Base-by-base conservation (phyloP, 495 filamentous ascomycete species). In the Xylaria bambusicola region DNA sequence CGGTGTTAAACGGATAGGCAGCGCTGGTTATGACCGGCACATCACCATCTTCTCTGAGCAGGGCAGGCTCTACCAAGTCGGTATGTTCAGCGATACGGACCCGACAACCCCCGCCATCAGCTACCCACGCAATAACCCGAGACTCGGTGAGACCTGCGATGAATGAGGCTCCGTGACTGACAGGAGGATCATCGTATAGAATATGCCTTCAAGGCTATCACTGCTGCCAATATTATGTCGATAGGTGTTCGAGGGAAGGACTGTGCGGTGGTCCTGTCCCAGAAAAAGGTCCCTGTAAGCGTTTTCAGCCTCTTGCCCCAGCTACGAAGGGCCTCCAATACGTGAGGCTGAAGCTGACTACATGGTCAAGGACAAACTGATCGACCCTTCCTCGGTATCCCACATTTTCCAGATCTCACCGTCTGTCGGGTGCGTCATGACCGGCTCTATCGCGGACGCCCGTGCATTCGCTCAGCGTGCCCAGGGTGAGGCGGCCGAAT, bases 121-220 rank as follows among this genome's bases (percentile, higher is more conserved):
- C 29, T 29, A 36, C 23, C 38, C 15, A 40, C 47, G 24, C 54
- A 20, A 35, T 35, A 38, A 29, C 24, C 7, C 58, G 24, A 46
- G 45, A 47, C 26, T 38, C 4, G 57, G 21, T n/a, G 40, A 47
- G 56, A 47, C 17, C 48, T 45, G 40, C 49, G 57, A 49, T 47
- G 35, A 52, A 46, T 41, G 60, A 31, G 13, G 21, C 12, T 56
- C n/a, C 15, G 59, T 62, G 63, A 66, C 75, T 78, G 63, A 78
- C 66, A 12, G 48, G 18, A 31, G 61, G 41, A 10, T 23, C 42
- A 20, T 52, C 52, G 24, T 31, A 47, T 53, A 98, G 94, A 98
- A 84, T 98, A 98, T 97, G 94, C 94, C 56, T 98, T 98, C 86
- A 98, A 98, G 80, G 94, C 94, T 40, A 98, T 98, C 77, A 98